phyloP scores from a whole-genome alignment of 495 filamentous ascomycete genomes.

The Tuber umbilicatum region DNA sequence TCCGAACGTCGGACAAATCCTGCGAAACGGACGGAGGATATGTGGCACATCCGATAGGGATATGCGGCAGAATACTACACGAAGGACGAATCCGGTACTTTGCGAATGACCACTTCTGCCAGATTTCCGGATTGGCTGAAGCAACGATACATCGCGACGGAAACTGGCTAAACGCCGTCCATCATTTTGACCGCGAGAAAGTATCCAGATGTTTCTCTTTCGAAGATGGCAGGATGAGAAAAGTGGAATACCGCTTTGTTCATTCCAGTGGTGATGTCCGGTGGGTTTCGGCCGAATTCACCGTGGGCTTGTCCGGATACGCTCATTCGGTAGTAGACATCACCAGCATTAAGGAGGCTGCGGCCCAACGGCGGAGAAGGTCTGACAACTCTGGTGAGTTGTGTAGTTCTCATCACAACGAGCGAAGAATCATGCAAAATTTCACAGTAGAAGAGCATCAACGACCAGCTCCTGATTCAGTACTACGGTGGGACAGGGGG shows the following conservation, averaged over 20 bases:
- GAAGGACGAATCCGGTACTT: slow-evolving; percentile 39
- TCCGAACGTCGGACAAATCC: slow-evolving; percentile 14
- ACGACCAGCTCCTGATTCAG: slow-evolving; percentile 1
- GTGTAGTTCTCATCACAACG: slow-evolving; percentile 8
- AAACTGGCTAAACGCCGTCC: slow-evolving; percentile 39
- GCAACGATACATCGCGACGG: slow-evolving; percentile 28
- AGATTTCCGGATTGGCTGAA: slow-evolving; percentile 32
- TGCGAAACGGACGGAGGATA: slow-evolving; percentile 23
- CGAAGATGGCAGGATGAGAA: slow-evolving; percentile 36
- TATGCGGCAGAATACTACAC: slow-evolving; percentile 35
- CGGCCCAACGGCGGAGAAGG: slow-evolving; percentile 13
- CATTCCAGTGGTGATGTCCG: slow-evolving; percentile 35
- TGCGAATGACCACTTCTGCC: slow-evolving; percentile 36
- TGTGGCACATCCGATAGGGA: slow-evolving; percentile 28
- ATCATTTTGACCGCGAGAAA: slow-evolving; percentile 36
- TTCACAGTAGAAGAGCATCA: not conserved
- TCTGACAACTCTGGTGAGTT: slow-evolving; percentile 11
- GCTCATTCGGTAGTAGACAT: slow-evolving; percentile 37
- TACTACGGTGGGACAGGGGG: slow-evolving; percentile 7
- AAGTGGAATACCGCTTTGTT: slow-evolving; percentile 38
- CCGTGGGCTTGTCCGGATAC: slow-evolving; percentile 38
- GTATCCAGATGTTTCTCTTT: slow-evolving; percentile 37
- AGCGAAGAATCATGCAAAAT: slow-evolving; percentile 4
- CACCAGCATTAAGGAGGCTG: slow-evolving; percentile 12
- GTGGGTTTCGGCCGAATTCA: slow-evolving; percentile 39